Evolutionary conservation across 768 basidiomycete genomes (phyloP).

Genomic region (Hortiboletus flavorubellus): DNA sequence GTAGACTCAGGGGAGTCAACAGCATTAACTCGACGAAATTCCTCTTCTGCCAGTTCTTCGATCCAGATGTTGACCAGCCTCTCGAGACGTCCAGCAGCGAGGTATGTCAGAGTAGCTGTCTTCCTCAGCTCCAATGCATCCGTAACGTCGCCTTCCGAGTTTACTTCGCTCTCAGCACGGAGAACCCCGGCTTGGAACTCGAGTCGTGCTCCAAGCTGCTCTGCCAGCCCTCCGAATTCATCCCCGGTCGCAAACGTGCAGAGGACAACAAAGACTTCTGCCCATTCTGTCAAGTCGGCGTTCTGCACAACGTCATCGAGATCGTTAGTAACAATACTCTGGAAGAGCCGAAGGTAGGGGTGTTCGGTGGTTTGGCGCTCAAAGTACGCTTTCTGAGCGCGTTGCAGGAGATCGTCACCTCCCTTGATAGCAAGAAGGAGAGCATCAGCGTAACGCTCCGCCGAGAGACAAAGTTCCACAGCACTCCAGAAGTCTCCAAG

Average conservation of each 20-base stretch:
- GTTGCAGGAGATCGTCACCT: slow-evolving; percentile 79
- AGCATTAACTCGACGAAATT: slow-evolving; percentile 46
- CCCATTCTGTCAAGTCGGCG: slow-evolving; percentile 92
- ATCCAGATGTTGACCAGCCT: slow-evolving; percentile 88
- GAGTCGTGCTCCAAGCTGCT: slow-evolving; percentile 87
- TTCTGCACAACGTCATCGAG: slow-evolving; percentile 94
- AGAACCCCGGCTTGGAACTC: slow-evolving; percentile 77
- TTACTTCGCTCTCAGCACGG: slow-evolving; percentile 46
- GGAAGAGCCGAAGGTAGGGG: slow-evolving; percentile 92
- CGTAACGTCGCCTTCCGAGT: slow-evolving; percentile 35
- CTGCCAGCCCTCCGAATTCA: slow-evolving; percentile 84
- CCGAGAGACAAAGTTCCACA: slow-evolving; percentile 85
- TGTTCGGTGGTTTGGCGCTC: slow-evolving; percentile 69
- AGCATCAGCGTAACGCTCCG: slow-evolving; percentile 91
- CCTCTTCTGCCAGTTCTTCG: slow-evolving; percentile 87
- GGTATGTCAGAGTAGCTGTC: slow-evolving; percentile 89
- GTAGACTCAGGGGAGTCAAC: slow-evolving; percentile 38
- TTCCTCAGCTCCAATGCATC: slow-evolving; percentile 55
- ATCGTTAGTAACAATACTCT: slow-evolving; percentile 90
- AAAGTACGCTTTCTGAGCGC: slow-evolving; percentile 93
- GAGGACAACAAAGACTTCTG: slow-evolving; percentile 92
- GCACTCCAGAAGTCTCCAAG: slow-evolving; percentile 95
- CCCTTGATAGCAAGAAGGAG: slow-evolving; percentile 91
- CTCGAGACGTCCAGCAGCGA: slow-evolving; percentile 88
- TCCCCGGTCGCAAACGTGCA: slow-evolving; percentile 89